Base-by-base conservation (phyloP, 176 grass and related monocot genomes). In the Elymus sibiricus region DNA sequence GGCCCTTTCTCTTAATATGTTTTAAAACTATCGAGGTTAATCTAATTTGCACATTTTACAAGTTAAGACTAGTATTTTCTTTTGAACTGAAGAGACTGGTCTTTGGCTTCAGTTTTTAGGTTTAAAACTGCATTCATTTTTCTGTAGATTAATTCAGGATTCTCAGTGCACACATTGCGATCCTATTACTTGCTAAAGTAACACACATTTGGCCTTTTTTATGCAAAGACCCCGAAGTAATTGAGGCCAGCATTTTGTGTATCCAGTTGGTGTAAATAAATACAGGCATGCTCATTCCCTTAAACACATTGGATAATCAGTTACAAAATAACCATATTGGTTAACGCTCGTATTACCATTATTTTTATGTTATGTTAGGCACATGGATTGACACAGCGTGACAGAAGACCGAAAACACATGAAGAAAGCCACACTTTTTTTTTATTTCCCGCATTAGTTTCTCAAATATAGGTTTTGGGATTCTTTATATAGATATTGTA, bases 1-100 rank as follows among this genome's bases (percentile, higher is more conserved):
- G 51, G 56, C 31, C 49, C 49, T 78, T 79, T 63, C n/a, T 42
- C 22, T 79, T 63, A n/a, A 42, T 82, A 82, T 70, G 43, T 70
- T 82, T 70, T 22, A 19, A 15, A 70, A 53, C 28, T 37, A 9
- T 58, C 28, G 14, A 82, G 56, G 22, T 82, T 71, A 32, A 82
- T 71, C 67, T 71, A 15, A 55, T 17, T 82, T 58, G 47, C 66
- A 82, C n/a, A 61, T 40, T n/a, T 82, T 17, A 38, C 5, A 40
- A 71, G 49, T 59, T 58, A 56, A 14, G 24, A 58, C 55, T 58
- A 58, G 55, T 22, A 7, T 58, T 55, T 58, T 58, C 17, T 58
- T 58, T 58, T 58, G 19, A 58, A 58, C 55, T 58, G 55, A 12
- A 43, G 47, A 46, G 29, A 14, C 43, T 81, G 21, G n/a, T 27